Evolutionary conservation across 306 rosid species (phyloP).

Genomic region (Trichosanthes truncata): DNA sequence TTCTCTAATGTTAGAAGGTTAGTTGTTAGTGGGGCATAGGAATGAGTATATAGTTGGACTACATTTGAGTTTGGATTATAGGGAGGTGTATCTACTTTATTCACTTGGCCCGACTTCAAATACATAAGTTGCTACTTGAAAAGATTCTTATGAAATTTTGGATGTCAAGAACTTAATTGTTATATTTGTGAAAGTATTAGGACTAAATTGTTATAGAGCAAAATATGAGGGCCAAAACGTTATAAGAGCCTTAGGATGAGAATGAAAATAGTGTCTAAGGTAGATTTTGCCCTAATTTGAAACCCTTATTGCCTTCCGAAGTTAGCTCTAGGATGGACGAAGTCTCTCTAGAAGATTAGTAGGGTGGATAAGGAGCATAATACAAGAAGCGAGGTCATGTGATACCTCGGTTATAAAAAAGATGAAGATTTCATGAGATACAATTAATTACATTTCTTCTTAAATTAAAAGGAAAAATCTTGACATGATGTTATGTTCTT

Average conservation of each 20-base stretch:
- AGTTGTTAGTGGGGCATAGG: not conserved
- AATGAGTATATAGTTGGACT: not conserved
- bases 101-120: not conserved
- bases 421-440: not conserved
- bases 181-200: not conserved
- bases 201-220: not conserved
- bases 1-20: not conserved
- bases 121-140: not conserved
- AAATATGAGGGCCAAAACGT: not conserved
- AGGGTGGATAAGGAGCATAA: not conserved
- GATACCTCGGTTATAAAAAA: not conserved
- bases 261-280: not conserved
- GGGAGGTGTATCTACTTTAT: not conserved
- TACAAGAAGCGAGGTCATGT: not conserved
- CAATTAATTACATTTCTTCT: not conserved
- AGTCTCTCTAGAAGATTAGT: not conserved
- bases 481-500: not conserved
- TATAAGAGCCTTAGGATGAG: not conserved
- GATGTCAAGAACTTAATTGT: not conserved
- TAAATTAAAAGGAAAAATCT: not conserved
- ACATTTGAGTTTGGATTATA: not conserved
- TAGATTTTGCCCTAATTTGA: not conserved
- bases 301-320: not conserved
- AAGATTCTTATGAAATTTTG: not conserved
- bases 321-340: not conserved